These are phyloP conservation scores for Thelephora ganbajun DNA, from an alignment of 768 basidiomycete genomes.

Conservation along the genomic window DNA sequence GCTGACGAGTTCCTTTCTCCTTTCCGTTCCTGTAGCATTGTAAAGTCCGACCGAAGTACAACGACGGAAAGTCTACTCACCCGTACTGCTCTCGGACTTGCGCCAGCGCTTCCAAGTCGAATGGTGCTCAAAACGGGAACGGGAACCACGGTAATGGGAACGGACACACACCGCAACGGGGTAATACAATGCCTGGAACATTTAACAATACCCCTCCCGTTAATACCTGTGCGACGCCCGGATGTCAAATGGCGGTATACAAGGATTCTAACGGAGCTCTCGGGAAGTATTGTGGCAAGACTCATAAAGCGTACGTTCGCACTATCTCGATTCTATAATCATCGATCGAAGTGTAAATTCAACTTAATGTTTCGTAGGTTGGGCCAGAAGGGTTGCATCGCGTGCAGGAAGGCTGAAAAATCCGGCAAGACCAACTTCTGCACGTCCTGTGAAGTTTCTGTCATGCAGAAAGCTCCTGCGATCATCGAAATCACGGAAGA, in stretches of 20 bases:
- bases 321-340: slow-evolving; percentile 20
- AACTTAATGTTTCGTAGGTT: slow-evolving; percentile 1
- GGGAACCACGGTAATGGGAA: neutral
- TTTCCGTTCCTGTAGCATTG: slow-evolving; percentile 28
- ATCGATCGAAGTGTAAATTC: neutral
- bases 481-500: slow-evolving; percentile 44
- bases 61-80: slow-evolving; percentile 42
- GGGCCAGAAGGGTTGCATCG: slow-evolving; percentile 35
- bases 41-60: slow-evolving; percentile 43
- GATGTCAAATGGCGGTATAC: slow-evolving; percentile 32
- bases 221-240: slow-evolving; percentile 38
- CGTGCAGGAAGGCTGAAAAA: slow-evolving; percentile 46
- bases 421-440: slow-evolving; percentile 50
- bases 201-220: neutral
- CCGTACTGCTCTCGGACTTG: slow-evolving; percentile 22
- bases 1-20: slow-evolving; percentile 4
- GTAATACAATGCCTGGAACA: slow-evolving; percentile 22
- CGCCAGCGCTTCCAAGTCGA: neutral
- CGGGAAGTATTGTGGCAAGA: slow-evolving; percentile 35
- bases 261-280: slow-evolving; percentile 23
- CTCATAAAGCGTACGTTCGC: slow-evolving; percentile 33
- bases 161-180: neutral
- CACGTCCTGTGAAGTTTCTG: slow-evolving; percentile 38
- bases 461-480: slow-evolving; percentile 37
- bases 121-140: too few relatives aligned